phyloP scores from a whole-genome alignment of 352 stramenopile genomes.

The Globisporangium cystogenes region DNA sequence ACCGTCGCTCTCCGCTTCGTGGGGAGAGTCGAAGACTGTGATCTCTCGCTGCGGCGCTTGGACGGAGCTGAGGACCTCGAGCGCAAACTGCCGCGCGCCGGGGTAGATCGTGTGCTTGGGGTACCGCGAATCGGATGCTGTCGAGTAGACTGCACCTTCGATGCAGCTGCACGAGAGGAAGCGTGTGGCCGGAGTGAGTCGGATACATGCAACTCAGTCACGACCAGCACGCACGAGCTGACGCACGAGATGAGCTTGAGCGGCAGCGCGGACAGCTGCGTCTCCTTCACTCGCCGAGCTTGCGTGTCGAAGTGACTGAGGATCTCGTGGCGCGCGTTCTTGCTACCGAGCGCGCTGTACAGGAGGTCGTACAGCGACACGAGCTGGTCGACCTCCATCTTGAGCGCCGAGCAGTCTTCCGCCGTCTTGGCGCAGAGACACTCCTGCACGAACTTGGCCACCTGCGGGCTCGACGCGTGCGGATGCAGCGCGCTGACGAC shows the following conservation, averaged over 20 bases:
- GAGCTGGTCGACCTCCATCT: conserved; percentile 12
- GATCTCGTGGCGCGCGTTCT: conserved; percentile 7
- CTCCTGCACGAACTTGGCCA: conserved; percentile 9
- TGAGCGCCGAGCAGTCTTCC: conserved; percentile 13
- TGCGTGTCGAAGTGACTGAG: conserved; percentile 15
- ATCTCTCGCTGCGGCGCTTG: neutral
- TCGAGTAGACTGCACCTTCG: conserved; percentile 15
- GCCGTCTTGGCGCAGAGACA: conserved; percentile 10
- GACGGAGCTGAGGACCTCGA: conserved; percentile 6
- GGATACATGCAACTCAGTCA: neutral
- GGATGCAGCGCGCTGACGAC: conserved; percentile 9
- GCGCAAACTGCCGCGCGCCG: conserved; percentile 11
- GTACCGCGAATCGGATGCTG: conserved; percentile 7
- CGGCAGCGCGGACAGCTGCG: neutral
- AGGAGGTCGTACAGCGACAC: conserved; percentile 17
- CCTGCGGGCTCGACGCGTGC: conserved; percentile 3
- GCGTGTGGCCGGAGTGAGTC: neutral
- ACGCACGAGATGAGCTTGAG: conserved; percentile 17
- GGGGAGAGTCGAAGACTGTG: neutral
- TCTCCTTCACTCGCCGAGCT: conserved; percentile 1
- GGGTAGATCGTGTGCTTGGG: conserved; percentile 16
- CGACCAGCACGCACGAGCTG: neutral
- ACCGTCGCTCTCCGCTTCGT: neutral
- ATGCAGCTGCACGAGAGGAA: conserved; percentile 1
- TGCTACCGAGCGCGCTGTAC: conserved; percentile 2